Conservation (phyloP, 176 grass and related monocot species). For the Aegilops longissima region DNA sequence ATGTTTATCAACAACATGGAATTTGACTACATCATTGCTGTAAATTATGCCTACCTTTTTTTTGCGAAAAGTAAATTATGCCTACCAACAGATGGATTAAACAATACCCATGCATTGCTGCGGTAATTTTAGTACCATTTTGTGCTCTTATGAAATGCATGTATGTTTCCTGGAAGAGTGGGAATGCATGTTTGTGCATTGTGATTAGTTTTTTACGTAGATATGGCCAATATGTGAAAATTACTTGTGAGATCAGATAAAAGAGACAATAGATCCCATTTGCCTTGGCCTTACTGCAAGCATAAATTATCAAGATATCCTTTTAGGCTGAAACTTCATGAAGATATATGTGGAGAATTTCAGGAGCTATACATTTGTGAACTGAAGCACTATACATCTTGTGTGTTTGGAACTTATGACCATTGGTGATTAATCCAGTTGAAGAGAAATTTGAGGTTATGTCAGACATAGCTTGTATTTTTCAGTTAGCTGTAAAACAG, state of each 20-base stretch:
- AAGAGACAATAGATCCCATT: neutral
- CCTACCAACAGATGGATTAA: neutral
- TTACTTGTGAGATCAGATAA: neutral
- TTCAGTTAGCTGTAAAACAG: neutral
- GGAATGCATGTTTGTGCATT: neutral
- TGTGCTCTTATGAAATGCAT: neutral
- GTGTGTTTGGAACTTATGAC: neutral
- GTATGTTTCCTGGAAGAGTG: no score
- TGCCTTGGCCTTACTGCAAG: neutral
- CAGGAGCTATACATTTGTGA: slow-evolving; percentile 8
- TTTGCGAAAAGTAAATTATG: neutral
- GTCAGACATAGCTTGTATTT: neutral
- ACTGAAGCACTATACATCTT: neutral
- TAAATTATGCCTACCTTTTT: neutral
- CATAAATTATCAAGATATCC: neutral
- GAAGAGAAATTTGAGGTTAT: neutral
- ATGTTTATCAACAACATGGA: neutral
- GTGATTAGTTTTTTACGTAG: neutral
- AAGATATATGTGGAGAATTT: neutral
- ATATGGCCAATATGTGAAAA: neutral
- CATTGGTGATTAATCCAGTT: neutral
- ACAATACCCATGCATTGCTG: neutral
- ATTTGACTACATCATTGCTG: neutral
- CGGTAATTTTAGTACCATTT: neutral
- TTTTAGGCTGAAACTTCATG: neutral